Evolutionary conservation across 371 early-diverging fungal genomes (phyloP), one percentile per base, ranked within the genome.

Genomic region (Gilbertella persicaria): DNA sequence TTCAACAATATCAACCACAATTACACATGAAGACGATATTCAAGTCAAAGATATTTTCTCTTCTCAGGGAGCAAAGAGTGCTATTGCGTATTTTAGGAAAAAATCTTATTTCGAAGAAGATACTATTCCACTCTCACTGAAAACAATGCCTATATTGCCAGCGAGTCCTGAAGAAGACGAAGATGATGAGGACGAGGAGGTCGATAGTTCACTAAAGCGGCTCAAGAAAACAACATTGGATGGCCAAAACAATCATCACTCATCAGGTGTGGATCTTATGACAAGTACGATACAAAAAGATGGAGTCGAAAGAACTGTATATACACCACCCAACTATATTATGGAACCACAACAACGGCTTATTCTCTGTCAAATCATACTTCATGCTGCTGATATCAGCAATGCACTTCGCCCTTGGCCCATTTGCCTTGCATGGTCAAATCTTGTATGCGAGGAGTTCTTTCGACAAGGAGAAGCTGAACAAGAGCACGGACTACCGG

Each of bases 331-430:
- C 2, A 53, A 58, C 12, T 63, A 53, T 37, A 57, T 57, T 3
- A 58, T 54, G 50, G 64, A 63, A 16, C 54, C 58, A 19, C 64
- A 63, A n/a, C 64, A 63, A 24, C 21, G 64, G 10, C 81, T 85
- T 47, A 69, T 70, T 29, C 59, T 93, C 13, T 82, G 85, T 54
- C 84, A 88, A 43, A 80, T 84, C 12, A 53, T 93, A 42, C 67
- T 94, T 4, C 94, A 94, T 55, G 92, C 90, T 1, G 91, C 93
- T 2, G 96, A 95, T 49, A 91, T 94, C 41, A 89, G 90, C 51
- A 95, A 95, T 53, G 86, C 94, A 0, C 82, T 89, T 26, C 73
- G 93, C 29, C 96, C 96, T 4, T 92, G 91, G 88, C 67, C 78
- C 0, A 73, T 92, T 37, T 93, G 92, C 61, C 83, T 84, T 53